These are phyloP conservation scores for Tagetes patula DNA, from an alignment of 129 eudicot species.

Conservation along the genomic window DNA sequence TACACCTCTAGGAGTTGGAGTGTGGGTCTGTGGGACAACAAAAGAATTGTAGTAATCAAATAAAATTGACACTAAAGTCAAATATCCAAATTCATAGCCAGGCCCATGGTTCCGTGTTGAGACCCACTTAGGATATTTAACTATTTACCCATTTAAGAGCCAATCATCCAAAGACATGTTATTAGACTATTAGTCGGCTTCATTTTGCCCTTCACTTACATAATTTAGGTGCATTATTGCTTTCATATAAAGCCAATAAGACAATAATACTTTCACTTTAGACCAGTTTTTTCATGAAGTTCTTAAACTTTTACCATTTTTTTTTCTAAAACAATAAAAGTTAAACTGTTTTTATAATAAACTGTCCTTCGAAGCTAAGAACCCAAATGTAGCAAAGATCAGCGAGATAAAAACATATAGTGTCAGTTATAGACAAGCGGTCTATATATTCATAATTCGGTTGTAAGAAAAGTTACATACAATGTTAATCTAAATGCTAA, in stretches of 20 bases:
- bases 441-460: too few species aligned
- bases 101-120: neutral
- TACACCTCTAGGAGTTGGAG: neutral
- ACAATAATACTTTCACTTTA: neutral
- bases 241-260: neutral
- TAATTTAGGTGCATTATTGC: conserved; percentile 7
- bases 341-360: too few species aligned
- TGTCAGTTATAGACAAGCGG: too few species aligned
- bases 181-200: neutral
- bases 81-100: neutral
- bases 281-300: neutral
- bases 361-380: too few species aligned
- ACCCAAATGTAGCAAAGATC: too few species aligned
- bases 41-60: neutral
- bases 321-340: too few species aligned
- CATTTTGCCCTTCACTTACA: neutral
- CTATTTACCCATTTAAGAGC: neutral
- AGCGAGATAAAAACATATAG: too few species aligned
- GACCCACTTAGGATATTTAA: neutral
- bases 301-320: neutral
- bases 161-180: neutral
- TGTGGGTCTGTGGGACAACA: neutral
- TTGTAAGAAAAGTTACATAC: too few species aligned
- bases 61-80: neutral
- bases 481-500: too few species aligned